Conservation (phyloP, 163 green algal genomes). For the Chloromonas sp. region DNA sequence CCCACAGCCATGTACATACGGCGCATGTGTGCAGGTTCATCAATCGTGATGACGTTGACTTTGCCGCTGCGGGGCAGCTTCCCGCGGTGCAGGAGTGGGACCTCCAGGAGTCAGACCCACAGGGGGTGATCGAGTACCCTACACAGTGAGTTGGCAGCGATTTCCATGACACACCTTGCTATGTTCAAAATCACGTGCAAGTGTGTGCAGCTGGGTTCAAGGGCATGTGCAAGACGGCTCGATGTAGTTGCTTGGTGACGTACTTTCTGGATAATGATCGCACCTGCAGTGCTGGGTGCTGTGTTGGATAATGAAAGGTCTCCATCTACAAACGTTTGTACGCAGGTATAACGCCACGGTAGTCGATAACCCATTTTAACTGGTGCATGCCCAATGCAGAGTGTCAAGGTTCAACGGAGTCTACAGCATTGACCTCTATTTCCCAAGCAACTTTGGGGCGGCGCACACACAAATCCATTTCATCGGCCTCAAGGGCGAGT, state of each 20-base stretch:
- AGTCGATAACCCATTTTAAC: too few relatives aligned
- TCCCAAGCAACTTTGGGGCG: slow-evolving; percentile 61
- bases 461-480: slow-evolving; percentile 73
- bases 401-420: slow-evolving; percentile 83
- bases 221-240: too few relatives aligned
- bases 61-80: slow-evolving; percentile 49
- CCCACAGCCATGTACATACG: too few relatives aligned
- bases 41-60: slow-evolving; percentile 87
- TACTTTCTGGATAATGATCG: too few relatives aligned
- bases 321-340: too few relatives aligned
- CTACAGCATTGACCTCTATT: slow-evolving; percentile 74
- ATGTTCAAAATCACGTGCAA: too few relatives aligned
- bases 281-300: too few relatives aligned
- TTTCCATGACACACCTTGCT: too few relatives aligned
- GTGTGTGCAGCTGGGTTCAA: too few relatives aligned
- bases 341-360: too few relatives aligned
- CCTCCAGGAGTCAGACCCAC: slow-evolving; percentile 55
- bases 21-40: slow-evolving; percentile 40
- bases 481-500: slow-evolving; percentile 86
- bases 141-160: slow-evolving; percentile 42
- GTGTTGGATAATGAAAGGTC: too few relatives aligned
- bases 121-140: slow-evolving; percentile 80
- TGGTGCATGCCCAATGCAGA: slow-evolving; percentile 26
- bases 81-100: slow-evolving; percentile 73
- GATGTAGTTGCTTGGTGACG: too few relatives aligned